Base-by-base conservation (phyloP, 2,329 filamentous ascomycete species). In the Aspergillus spinulosporus region DNA sequence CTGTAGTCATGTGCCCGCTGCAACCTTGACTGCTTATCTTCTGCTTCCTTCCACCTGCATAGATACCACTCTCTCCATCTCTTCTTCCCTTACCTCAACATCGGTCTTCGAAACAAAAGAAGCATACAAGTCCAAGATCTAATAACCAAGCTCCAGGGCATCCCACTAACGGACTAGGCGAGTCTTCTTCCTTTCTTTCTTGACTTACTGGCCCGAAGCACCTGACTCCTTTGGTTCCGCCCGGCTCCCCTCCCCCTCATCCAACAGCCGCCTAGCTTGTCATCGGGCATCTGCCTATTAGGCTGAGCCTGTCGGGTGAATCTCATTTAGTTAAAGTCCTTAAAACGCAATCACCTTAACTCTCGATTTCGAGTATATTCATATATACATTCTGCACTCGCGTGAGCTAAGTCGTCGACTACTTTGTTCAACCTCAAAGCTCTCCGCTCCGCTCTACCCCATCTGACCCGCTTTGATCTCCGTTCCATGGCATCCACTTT, bases 201-300 rank as follows among this genome's bases (percentile, higher is more conserved):
- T 49, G 36, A 46, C 21, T 39, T 53, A 28, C 39, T 56, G 32
- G 45, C 52, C 49, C 50, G 44, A 54, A 45, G 51, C 62, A 62
- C 57, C 63, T 62, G 56, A 59, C 57, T 59, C 39, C 46, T 49
- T 42, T 61, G 34, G 34, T 37, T 62, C 60, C 62, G 60, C 57
- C 59, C 56, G 56, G 54, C 46, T 50, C 52, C 21, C 49, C 50
- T 52, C 56, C 50, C 57, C 58, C 56, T 61, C 58, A 57, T 57
- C 52, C 44, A 63, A 49, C 61, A 43, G 36, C 56, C 48, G 48
- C 56, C 21, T 52, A 37, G 49, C 37, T 52, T 55, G 59, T 62
- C 63, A 61, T 64, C 62, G 59, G 63, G 63, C 62, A 65, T 59
- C 63, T 56, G 56, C 61, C 58, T 64, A 62, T 62, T 58, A 58